Evolutionary conservation across 495 filamentous ascomycete genomes (phyloP), one percentile per base, ranked within the genome.

Genomic region (Neurospora cerealis): DNA sequence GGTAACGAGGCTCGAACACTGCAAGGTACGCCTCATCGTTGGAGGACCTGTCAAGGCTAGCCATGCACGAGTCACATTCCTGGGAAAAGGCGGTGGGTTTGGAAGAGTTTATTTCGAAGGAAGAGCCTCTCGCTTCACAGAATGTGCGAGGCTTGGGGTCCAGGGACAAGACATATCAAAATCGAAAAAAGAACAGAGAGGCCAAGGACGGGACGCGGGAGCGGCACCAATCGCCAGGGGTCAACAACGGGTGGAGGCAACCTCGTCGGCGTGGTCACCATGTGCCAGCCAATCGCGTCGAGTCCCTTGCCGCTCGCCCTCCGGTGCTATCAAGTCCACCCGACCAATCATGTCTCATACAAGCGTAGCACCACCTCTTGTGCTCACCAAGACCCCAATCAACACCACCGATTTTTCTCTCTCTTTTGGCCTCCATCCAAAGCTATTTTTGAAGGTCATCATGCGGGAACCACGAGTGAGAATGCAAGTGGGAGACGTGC

Each of bases 401-500:
- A 62, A 34, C 28, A 62, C 6, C 24, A 62, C 28, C 24, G 54
- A 62, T 73, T 77, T 46, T 71, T 41, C 32, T 46, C 21, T 70
- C 34, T 38, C 72, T 74, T 74, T 72, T 44, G 44, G 74, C 70
- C 74, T 38, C 73, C 69, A 71, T 34, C 13, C 44, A 73, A 66
- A 77, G 80, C 77, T 79, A 77, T 80, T 79, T 76, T 79, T 78
- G 66, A 75, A 74, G 74, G 75, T 78, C 72, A 71, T 80, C 75
- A 83, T 83, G 82, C 82, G 82, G 73, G 75, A 77, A 77, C 62
- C 77, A 34, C 72, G 73, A 76, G 78, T 80, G 74, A 78, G 78
- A 81, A 76, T 79, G 78, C 82, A 79, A 83, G 83, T 83, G 72
- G 81, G 75, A 80, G 74, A 76, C 79, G 71, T 79, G 74, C 81